Evolutionary conservation across 2,329 filamentous ascomycete species (phyloP).

Genomic region (Grosmannia clavigera): DNA sequence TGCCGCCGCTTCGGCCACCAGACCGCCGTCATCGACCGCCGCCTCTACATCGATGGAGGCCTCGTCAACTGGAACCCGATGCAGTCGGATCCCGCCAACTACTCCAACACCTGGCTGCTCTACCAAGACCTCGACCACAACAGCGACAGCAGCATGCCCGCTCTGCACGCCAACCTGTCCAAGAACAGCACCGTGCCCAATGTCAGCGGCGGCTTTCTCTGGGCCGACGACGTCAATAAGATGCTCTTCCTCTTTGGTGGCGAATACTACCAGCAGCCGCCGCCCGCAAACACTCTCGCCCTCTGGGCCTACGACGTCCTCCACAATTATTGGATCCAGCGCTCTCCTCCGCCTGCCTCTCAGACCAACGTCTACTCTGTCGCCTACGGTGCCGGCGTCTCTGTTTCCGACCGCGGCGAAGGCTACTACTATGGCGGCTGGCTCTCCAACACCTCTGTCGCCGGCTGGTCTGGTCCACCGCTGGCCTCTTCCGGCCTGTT

Average conservation of each 20-base stretch:
- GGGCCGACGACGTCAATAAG: slow-evolving; percentile 51
- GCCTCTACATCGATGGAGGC: slow-evolving; percentile 51
- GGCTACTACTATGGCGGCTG: slow-evolving; percentile 54
- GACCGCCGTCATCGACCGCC: slow-evolving; percentile 44
- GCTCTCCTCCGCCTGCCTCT: slow-evolving; percentile 23
- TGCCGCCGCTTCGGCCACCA: slow-evolving; percentile 46
- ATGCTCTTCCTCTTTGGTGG: slow-evolving; percentile 51
- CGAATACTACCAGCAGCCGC: slow-evolving; percentile 30
- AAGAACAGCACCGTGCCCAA: slow-evolving; percentile 45
- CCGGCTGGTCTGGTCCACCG: slow-evolving; percentile 35
- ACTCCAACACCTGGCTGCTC: slow-evolving; percentile 42
- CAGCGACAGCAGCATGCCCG: slow-evolving; percentile 34
- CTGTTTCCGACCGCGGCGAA: slow-evolving; percentile 39
- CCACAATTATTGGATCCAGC: slow-evolving; percentile 41
- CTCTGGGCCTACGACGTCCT: slow-evolving; percentile 47
- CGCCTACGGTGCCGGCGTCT: slow-evolving; percentile 44
- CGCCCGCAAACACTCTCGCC: slow-evolving; percentile 28
- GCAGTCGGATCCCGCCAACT: slow-evolving; percentile 33
- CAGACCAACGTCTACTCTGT: slow-evolving; percentile 27
- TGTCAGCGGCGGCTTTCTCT: slow-evolving; percentile 35
- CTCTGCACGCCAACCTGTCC: slow-evolving; percentile 41
- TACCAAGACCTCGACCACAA: slow-evolving; percentile 42
- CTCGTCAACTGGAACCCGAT: slow-evolving; percentile 42
- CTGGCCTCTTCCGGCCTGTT: slow-evolving; percentile 40
- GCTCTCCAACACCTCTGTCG: slow-evolving; percentile 39